Conservation (phyloP, 2,329 filamentous ascomycete genomes). For the Fonsecaea erecta region DNA sequence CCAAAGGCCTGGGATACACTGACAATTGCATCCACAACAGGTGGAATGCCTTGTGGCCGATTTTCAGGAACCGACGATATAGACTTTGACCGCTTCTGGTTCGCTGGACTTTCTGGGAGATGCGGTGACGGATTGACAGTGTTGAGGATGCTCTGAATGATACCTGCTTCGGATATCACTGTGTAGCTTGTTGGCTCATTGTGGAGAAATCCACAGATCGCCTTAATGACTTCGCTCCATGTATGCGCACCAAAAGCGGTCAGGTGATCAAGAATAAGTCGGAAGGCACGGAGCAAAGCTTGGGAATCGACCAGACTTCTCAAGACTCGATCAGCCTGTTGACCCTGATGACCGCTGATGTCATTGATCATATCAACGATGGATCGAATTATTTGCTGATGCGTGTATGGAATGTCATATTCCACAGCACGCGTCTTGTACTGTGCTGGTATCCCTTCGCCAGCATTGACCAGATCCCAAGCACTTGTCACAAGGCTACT, state of each 20-base stretch:
- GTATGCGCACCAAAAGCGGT: conserved; percentile 85
- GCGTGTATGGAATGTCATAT: conserved; percentile 89
- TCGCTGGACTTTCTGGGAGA: conserved; percentile 45
- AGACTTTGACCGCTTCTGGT: conserved; percentile 42
- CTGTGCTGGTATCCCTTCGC: conserved; percentile 71
- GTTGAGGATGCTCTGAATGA: conserved; percentile 84
- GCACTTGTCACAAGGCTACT: conserved; percentile 76
- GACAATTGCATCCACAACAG: conserved; percentile 85
- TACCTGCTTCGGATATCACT: conserved; percentile 89
- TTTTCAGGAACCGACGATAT: conserved; percentile 42
- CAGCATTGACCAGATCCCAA: conserved; percentile 66
- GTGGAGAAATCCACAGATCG: conserved; percentile 95
- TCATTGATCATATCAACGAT: conserved; percentile 96
- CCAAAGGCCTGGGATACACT: conserved; percentile 87
- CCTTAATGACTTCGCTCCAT: conserved; percentile 92
- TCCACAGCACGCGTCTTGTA: conserved; percentile 84
- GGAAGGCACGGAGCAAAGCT: conserved; percentile 76
- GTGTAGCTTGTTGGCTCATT: conserved; percentile 98
- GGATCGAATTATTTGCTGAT: conserved; percentile 92
- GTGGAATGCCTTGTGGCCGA: conserved; percentile 73
- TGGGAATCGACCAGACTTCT: conserved; percentile 94
- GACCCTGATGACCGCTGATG: conserved; percentile 81
- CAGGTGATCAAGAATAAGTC: conserved; percentile 79
- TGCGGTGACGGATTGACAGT: conserved; percentile 58
- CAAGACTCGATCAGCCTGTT: conserved; percentile 85